Conservation (phyloP, 768 basidiomycete species). For the Lentinula boryana region DNA sequence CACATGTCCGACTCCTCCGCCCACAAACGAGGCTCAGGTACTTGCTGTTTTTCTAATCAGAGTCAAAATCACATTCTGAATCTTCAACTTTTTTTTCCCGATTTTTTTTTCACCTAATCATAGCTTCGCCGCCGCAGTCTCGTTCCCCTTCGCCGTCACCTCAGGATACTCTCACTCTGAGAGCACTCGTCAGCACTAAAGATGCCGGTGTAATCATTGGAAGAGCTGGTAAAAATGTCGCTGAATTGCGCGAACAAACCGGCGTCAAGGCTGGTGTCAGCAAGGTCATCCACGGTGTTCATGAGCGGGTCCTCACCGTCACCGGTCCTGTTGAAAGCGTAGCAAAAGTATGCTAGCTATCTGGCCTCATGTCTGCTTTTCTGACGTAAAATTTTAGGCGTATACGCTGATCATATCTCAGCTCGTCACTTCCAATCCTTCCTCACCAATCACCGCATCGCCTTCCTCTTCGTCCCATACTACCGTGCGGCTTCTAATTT, state of each 20-base stretch:
- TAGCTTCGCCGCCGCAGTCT: constrained; percentile 60
- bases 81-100: constrained; percentile 12
- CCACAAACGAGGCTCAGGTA: constrained; percentile 48
- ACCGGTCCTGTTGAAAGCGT: constrained; percentile 89
- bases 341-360: constrained; percentile 59
- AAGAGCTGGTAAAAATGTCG: constrained; percentile 95
- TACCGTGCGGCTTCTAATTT: constrained; percentile 94
- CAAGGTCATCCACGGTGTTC: constrained; percentile 96
- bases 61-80: constrained; percentile 12
- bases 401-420: constrained; percentile 93
- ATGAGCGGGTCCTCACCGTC: constrained; percentile 95
- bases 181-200: constrained; percentile 94
- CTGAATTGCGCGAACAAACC: constrained; percentile 90
- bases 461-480: constrained; percentile 68
- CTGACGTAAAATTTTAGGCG: constrained; percentile 46
- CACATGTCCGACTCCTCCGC: constrained; percentile 62
- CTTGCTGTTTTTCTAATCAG: not conserved
- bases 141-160: constrained; percentile 70
- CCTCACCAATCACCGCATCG: constrained; percentile 63
- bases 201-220: constrained; percentile 98
- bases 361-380: constrained; percentile 8
- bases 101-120: constrained; percentile 15
- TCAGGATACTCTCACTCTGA: constrained; percentile 79
- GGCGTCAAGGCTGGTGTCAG: constrained; percentile 98
- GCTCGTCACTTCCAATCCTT: constrained; percentile 76